These are phyloP conservation scores for Beverwykella pulmonaria DNA, from an alignment of 495 filamentous ascomycete species.

Conservation along the genomic window DNA sequence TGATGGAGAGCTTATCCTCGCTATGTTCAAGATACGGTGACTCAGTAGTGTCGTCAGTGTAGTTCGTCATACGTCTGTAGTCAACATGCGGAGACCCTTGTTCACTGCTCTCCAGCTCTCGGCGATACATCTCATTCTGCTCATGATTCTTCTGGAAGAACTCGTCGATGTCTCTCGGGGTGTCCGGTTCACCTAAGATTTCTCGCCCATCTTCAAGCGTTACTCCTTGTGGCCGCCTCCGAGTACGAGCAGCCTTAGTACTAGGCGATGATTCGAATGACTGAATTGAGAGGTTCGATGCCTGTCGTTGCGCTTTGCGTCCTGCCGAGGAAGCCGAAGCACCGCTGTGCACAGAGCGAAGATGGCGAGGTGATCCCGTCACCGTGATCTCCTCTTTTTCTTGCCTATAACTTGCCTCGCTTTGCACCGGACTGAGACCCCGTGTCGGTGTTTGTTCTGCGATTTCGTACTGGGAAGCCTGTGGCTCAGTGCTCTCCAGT, in stretches of 20 bases:
- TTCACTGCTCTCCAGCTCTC: slow-evolving; percentile 53
- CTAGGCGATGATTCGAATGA: slow-evolving; percentile 43
- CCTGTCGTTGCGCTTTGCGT: slow-evolving; percentile 13
- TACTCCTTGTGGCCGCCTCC: slow-evolving; percentile 54
- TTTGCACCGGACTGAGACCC: slow-evolving; percentile 82
- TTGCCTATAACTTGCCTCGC: slow-evolving; percentile 72
- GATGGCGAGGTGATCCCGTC: slow-evolving; percentile 37
- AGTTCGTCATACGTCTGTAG: slow-evolving; percentile 58
- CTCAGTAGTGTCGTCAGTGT: slow-evolving; percentile 70
- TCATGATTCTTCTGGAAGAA: slow-evolving; percentile 60
- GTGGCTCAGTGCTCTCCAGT: slow-evolving; percentile 36
- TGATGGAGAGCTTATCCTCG: slow-evolving; percentile 55
- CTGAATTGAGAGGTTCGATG: slow-evolving; percentile 35
- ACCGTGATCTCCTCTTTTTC: slow-evolving; percentile 51
- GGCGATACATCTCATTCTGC: slow-evolving; percentile 56
- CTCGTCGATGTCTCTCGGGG: slow-evolving; percentile 49
- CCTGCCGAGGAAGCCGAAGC: slow-evolving; percentile 32
- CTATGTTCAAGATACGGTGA: slow-evolving; percentile 55
- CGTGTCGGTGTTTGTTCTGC: slow-evolving; percentile 53
- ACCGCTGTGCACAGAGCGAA: slow-evolving; percentile 27
- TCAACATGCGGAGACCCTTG: slow-evolving; percentile 54
- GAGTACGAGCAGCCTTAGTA: slow-evolving; percentile 51
- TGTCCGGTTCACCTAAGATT: slow-evolving; percentile 47
- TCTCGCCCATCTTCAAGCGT: slow-evolving; percentile 55
- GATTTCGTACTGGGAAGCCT: slow-evolving; percentile 43